phyloP scores from a whole-genome alignment of 345 rosid species.

The Acer saccharum region DNA sequence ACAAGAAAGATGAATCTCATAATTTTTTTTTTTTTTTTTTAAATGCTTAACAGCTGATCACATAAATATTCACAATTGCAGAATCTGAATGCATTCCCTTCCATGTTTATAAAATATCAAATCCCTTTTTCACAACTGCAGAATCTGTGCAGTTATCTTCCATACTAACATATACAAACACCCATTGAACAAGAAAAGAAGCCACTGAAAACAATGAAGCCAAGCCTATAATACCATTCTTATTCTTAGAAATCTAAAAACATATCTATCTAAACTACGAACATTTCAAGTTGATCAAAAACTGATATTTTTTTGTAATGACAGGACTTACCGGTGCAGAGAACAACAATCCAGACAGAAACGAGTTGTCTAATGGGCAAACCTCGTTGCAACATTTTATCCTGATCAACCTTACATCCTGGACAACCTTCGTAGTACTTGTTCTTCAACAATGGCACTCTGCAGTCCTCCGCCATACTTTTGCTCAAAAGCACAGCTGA shows the following conservation, averaged over 20 bases:
- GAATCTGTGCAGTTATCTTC: no score
- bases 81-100: no score
- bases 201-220: background rate
- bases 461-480: conserved; percentile 37
- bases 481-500: conserved; percentile 14
- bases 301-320: no score
- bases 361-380: conserved; percentile 59
- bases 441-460: conserved; percentile 55
- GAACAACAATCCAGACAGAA: conserved; percentile 74
- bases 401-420: conserved; percentile 75
- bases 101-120: no score
- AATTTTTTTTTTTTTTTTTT: no score
- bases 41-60: no score
- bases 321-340: conserved; percentile 51
- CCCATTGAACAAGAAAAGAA: background rate
- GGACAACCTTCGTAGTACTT: conserved; percentile 69
- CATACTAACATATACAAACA: no score
- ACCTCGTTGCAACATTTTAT: conserved; percentile 51
- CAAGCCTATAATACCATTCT: background rate
- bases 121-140: no score
- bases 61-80: no score
- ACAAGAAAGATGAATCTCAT: no score
- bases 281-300: background rate
- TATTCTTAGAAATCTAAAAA: background rate
- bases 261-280: background rate